A percentile compares a stretch with the other conserved stretches of the same genome.
Evolutionary conservation across 768 basidiomycete genomes (phyloP).

Genomic region (Punctularia strigosozonata): DNA sequence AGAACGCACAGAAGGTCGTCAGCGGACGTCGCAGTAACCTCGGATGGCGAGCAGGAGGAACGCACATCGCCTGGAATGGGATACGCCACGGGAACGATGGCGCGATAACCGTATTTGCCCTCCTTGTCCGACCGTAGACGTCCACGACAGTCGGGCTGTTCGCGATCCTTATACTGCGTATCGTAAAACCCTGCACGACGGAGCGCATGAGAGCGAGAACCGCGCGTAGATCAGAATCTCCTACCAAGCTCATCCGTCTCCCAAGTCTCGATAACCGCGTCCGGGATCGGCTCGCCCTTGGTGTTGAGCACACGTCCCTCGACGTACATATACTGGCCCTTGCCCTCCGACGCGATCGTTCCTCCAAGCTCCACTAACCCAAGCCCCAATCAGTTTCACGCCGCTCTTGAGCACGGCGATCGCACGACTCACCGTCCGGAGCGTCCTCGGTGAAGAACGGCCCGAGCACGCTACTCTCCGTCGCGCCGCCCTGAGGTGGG

Average conservation of each 20-base stretch:
- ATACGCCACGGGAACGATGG: conserved; percentile 59
- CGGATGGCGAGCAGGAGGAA: conserved; percentile 2
- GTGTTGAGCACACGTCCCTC: conserved; percentile 54
- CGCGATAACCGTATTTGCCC: conserved; percentile 60
- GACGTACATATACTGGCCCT: conserved; percentile 76
- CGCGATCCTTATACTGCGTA: conserved; percentile 42
- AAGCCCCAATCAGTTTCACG: not conserved
- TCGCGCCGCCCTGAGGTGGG: conserved; percentile 46
- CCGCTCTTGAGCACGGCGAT: not conserved
- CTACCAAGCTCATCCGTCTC: conserved; percentile 57
- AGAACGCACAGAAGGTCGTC: conserved; percentile 5
- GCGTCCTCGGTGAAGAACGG: conserved; percentile 79
- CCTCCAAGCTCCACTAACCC: conserved; percentile 60
- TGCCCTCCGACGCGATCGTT: conserved; percentile 79
- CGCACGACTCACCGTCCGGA: conserved; percentile 39
- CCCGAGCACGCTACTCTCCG: conserved; percentile 68
- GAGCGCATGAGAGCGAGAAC: conserved; percentile 5
- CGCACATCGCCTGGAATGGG: conserved; percentile 63
- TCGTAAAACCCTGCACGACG: conserved; percentile 21
- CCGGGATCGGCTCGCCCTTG: conserved; percentile 50
- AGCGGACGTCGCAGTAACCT: conserved; percentile 1
- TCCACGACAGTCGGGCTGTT: conserved; percentile 63
- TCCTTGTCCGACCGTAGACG: conserved; percentile 45
- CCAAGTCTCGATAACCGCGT: conserved; percentile 73
- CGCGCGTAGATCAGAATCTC: conserved; percentile 10